A percentile compares a stretch with the other conserved stretches of the same genome.
Evolutionary conservation across 768 basidiomycete species (phyloP).

Genomic region (Tricholoma flavovirens): DNA sequence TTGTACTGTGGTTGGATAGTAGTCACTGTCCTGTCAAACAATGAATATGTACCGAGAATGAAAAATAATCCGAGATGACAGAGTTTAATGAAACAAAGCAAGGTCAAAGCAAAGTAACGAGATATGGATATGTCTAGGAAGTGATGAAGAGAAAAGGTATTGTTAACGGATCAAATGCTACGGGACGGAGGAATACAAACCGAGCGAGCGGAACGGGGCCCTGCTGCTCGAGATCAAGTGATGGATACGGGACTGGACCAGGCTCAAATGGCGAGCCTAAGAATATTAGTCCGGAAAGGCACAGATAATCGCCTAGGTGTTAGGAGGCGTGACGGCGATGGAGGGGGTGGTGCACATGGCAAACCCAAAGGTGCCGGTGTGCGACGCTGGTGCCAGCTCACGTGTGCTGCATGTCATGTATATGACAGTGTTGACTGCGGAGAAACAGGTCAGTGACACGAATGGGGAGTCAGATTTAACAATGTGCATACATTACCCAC

Average conservation of each 20-base stretch:
- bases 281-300: not conserved
- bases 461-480: not conserved
- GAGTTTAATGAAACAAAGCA: not conserved
- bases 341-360: not conserved
- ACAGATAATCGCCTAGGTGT: not conserved
- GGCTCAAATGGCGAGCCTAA: not conserved
- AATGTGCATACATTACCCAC: conserved; percentile 1
- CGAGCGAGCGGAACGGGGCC: not conserved
- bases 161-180: not conserved
- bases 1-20: not conserved
- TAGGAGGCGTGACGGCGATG: not conserved
- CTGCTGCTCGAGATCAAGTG: not conserved
- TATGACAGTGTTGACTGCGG: not conserved
- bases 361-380: not conserved
- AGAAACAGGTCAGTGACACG: not conserved
- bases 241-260: not conserved
- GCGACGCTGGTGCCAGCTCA: not conserved
- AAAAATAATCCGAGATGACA: not conserved
- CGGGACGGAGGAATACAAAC: not conserved
- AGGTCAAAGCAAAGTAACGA: not conserved
- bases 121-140: not conserved
- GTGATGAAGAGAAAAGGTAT: not conserved
- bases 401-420: not conserved
- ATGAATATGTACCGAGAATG: not conserved
- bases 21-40: not conserved